Percentiles rank a stretch among this genome's conserved stretches.
Conservation (phyloP, 2,329 filamentous ascomycete species). For the Tolypocladium nubicola region DNA sequence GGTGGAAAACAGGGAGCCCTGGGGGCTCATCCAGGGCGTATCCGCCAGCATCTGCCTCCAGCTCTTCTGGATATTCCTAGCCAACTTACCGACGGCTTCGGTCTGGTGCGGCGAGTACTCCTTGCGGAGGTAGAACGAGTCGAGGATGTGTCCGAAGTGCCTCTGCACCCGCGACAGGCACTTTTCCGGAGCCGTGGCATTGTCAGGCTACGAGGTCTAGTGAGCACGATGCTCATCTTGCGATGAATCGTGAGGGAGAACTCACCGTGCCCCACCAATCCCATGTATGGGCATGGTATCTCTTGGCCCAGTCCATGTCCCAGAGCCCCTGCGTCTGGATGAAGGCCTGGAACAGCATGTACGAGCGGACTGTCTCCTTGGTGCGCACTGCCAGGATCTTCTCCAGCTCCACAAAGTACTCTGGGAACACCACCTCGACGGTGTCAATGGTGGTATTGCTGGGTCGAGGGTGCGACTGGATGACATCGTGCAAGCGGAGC, state of each 20-base stretch:
- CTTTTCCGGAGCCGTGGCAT: neutral
- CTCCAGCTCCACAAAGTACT: slow-evolving; percentile 2
- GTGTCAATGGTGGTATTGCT: neutral
- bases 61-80: neutral
- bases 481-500: neutral
- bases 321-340: slow-evolving; percentile 7
- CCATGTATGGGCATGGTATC: neutral
- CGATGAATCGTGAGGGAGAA: too few species aligned
- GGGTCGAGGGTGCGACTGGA: neutral
- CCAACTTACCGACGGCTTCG: neutral
- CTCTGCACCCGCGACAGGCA: slow-evolving; percentile 1
- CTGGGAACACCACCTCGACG: slow-evolving; percentile 5
- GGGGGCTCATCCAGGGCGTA: neutral
- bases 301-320: slow-evolving; percentile 2
- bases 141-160: slow-evolving; percentile 6
- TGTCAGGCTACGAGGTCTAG: neutral
- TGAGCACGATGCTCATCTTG: too few species aligned
- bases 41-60: neutral
- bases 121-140: slow-evolving; percentile 2
- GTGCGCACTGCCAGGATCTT: neutral
- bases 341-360: slow-evolving; percentile 7
- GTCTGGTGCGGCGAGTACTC: neutral
- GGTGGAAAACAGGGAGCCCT: neutral
- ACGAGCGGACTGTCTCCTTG: slow-evolving; percentile 5
- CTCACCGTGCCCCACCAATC: too few species aligned